Conservation (phyloP, 2,329 filamentous ascomycete genomes). For the Colletotrichum spaethianum region DNA sequence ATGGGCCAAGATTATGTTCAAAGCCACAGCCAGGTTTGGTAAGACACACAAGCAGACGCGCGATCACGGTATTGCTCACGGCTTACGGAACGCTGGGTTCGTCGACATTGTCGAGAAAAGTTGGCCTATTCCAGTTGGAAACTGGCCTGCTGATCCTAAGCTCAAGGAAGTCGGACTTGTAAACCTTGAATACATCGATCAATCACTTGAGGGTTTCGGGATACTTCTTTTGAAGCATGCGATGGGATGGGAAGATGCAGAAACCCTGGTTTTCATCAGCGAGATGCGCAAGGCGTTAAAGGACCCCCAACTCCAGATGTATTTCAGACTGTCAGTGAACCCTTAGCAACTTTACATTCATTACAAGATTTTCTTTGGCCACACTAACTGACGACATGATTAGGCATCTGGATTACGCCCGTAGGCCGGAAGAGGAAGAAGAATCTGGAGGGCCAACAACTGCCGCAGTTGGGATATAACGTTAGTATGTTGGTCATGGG, state of each 20-base stretch:
- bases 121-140: conserved; percentile 60
- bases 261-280: conserved; percentile 46
- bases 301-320: conserved; percentile 44
- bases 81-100: conserved; percentile 53
- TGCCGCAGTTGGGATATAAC: background rate
- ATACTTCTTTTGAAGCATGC: conserved; percentile 47
- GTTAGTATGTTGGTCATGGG: too few species aligned
- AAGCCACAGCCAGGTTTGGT: conserved; percentile 44
- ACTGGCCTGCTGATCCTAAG: conserved; percentile 62
- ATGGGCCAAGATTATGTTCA: conserved; percentile 46
- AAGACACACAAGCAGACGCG: conserved; percentile 43
- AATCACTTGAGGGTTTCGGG: conserved; percentile 48
- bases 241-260: conserved; percentile 47
- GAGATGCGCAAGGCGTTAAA: conserved; percentile 45
- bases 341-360: too few species aligned
- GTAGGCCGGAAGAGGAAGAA: background rate
- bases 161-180: conserved; percentile 58
- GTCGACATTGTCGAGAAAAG: conserved; percentile 54
- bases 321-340: conserved; percentile 45
- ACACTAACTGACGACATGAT: too few species aligned
- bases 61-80: conserved; percentile 41
- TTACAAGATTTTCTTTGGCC: too few species aligned
- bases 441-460: background rate
- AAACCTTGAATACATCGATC: conserved; percentile 47
- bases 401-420: background rate